These are phyloP conservation scores for Closterium sp. DNA, from an alignment of 139 green algal species.

Conservation along the genomic window DNA sequence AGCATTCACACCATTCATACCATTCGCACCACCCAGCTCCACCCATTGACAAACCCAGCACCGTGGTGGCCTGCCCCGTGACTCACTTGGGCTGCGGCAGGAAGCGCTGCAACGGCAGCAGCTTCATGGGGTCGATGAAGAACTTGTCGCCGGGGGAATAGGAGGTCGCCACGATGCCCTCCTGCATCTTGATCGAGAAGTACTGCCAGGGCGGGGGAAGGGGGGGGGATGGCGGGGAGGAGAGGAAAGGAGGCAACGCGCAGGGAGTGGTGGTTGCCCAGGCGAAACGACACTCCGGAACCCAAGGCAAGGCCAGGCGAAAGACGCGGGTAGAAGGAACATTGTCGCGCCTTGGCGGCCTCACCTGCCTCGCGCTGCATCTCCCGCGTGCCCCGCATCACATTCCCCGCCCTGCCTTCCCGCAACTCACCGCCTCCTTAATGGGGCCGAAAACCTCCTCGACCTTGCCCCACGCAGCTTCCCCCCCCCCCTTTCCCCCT, in stretches of 20 bases:
- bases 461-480: conserved; percentile 90
- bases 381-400: too few relatives aligned
- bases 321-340: too few relatives aligned
- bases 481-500: too few relatives aligned
- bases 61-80: not conserved
- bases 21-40: not conserved
- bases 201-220: conserved; percentile 22
- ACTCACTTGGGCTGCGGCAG: conserved; percentile 76
- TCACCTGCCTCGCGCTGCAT: too few relatives aligned
- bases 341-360: too few relatives aligned
- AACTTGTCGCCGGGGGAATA: conserved; percentile 95
- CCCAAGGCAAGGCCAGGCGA: too few relatives aligned
- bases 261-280: too few relatives aligned
- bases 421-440: conserved; percentile 60
- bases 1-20: conserved; percentile 4
- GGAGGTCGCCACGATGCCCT: conserved; percentile 87
- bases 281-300: too few relatives aligned
- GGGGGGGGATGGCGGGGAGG: too few relatives aligned
- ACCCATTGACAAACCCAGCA: conserved; percentile 7
- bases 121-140: conserved; percentile 90
- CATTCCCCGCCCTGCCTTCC: too few relatives aligned
- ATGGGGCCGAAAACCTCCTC: conserved; percentile 98
- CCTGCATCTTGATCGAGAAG: conserved; percentile 96
- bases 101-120: conserved; percentile 84
- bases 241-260: not conserved